These are phyloP conservation scores for Ligustrum vulgare DNA, from an alignment of 257 asterid genomes.

Conservation along the genomic window DNA sequence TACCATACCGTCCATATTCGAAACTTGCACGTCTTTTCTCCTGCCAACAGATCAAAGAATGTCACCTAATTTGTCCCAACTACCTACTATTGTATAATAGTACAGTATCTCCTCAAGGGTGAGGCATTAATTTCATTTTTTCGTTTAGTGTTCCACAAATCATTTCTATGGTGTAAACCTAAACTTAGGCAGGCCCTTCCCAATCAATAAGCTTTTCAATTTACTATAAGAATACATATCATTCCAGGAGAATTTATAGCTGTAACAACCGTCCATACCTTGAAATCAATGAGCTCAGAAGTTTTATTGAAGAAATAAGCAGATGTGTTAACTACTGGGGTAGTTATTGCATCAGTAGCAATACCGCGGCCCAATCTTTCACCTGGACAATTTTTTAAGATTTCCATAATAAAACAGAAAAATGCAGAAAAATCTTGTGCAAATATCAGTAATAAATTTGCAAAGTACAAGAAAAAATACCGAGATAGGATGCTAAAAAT, in stretches of 20 bases:
- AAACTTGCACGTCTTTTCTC: constrained; percentile 78
- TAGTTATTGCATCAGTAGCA: constrained; percentile 82
- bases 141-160: neutral
- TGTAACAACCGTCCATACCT: constrained; percentile 45
- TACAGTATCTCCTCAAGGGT: neutral
- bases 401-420: neutral
- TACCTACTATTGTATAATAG: neutral
- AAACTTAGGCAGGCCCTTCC: neutral
- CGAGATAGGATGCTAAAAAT: neutral
- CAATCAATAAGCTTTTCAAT: neutral
- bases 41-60: constrained; percentile 38
- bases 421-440: neutral
- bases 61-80: neutral
- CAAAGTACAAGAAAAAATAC: neutral
- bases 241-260: constrained; percentile 1
- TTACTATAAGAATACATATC: neutral
- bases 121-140: neutral
- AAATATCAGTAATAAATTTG: neutral
- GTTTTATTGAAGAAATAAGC: constrained; percentile 91
- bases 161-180: neutral
- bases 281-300: constrained; percentile 81
- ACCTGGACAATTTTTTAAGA: constrained; percentile 46
- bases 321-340: constrained; percentile 89
- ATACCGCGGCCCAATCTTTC: constrained; percentile 88
- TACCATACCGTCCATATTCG: constrained; percentile 93